These are phyloP conservation scores for Aphanomyces astaci DNA, from an alignment of 352 stramenopile genomes.

Conservation along the genomic window DNA sequence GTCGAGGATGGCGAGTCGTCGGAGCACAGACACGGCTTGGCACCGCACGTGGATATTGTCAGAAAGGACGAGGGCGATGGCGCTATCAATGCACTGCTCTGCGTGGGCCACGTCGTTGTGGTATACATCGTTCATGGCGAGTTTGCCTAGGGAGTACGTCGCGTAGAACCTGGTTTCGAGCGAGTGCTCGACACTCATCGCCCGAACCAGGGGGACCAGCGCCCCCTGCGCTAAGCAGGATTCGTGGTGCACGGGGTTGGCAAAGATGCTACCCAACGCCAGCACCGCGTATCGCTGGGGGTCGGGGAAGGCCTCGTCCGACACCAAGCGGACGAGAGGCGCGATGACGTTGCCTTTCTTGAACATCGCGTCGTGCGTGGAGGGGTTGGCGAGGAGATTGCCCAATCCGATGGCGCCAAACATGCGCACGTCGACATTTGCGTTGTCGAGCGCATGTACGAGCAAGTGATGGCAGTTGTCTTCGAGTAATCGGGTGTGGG, in stretches of 20 bases:
- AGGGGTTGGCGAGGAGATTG: constrained; percentile 85
- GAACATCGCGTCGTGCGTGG: constrained; percentile 63
- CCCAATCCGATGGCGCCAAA: constrained; percentile 85
- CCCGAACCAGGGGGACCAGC: constrained; percentile 58
- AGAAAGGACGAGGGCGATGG: constrained; percentile 51
- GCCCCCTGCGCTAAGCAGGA: constrained; percentile 60
- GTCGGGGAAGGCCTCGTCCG: constrained; percentile 35
- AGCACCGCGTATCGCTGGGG: constrained; percentile 75
- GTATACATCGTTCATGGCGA: constrained; percentile 73
- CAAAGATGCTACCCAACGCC: constrained; percentile 76
- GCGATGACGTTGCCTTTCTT: constrained; percentile 48
- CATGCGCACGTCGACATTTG: constrained; percentile 58
- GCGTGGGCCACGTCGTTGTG: constrained; percentile 52
- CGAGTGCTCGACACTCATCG: constrained; percentile 52
- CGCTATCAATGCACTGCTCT: constrained; percentile 39
- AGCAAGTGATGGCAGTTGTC: constrained; percentile 80
- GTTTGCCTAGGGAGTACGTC: constrained; percentile 89
- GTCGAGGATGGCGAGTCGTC: constrained; percentile 74
- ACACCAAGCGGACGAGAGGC: constrained; percentile 49
- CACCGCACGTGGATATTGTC: constrained; percentile 54
- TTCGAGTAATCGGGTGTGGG: constrained; percentile 78
- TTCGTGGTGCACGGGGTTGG: constrained; percentile 51
- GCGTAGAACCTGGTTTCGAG: constrained; percentile 91
- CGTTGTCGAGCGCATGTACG: constrained; percentile 46
- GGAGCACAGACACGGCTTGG: constrained; percentile 87